These are phyloP conservation scores for Phytopythium delawarense DNA, from an alignment of 352 stramenopile genomes.

Conservation along the genomic window DNA sequence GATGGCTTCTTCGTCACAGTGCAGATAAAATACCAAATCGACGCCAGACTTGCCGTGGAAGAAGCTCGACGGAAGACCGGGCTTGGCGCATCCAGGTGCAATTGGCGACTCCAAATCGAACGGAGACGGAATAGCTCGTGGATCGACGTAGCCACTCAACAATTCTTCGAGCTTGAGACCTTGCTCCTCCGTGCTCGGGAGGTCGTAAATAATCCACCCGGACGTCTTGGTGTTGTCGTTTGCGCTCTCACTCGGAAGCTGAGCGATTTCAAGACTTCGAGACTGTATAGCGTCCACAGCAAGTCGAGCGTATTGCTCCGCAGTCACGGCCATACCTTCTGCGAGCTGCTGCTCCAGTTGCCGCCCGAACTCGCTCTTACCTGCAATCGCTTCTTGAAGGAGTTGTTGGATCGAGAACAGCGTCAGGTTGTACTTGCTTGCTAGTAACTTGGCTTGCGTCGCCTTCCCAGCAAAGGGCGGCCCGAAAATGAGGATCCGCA, in stretches of 20 bases:
- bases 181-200: slow-evolving; percentile 46
- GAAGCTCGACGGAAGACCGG: slow-evolving; percentile 33
- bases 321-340: slow-evolving; percentile 36
- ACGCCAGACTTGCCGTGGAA: slow-evolving; percentile 65
- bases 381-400: slow-evolving; percentile 26
- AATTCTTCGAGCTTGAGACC: slow-evolving; percentile 40
- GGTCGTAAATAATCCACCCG: slow-evolving; percentile 66
- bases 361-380: slow-evolving; percentile 23
- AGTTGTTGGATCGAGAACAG: slow-evolving; percentile 49
- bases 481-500: slow-evolving; percentile 58
- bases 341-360: slow-evolving; percentile 23
- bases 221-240: slow-evolving; percentile 6
- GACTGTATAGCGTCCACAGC: slow-evolving; percentile 32
- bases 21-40: slow-evolving; percentile 68
- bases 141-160: slow-evolving; percentile 56
- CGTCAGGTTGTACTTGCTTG: slow-evolving; percentile 42
- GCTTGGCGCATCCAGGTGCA: slow-evolving; percentile 32
- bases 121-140: slow-evolving; percentile 27
- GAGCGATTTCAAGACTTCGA: slow-evolving; percentile 10
- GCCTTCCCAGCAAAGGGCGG: slow-evolving; percentile 60
- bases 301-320: slow-evolving; percentile 50
- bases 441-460: slow-evolving; percentile 44
- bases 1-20: slow-evolving; percentile 25
- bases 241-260: not conserved
- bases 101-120: slow-evolving; percentile 57